These are phyloP conservation scores for Monocercomonoides exilis DNA, from an alignment of 78 protist genomes.

Conservation along the genomic window DNA sequence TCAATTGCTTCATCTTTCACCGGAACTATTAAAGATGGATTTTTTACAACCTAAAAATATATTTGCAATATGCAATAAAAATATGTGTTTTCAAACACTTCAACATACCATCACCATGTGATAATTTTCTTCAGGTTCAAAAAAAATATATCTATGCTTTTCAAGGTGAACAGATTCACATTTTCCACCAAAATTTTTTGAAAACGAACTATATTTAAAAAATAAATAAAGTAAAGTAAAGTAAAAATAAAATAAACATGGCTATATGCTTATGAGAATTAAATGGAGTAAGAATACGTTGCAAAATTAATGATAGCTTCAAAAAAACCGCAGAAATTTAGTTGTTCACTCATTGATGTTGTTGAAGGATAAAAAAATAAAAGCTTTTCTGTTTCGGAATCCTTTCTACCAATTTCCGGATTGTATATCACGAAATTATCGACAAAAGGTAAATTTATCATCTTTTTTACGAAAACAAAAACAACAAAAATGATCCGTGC, in stretches of 20 bases:
- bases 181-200: background rate
- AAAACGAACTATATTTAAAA: background rate
- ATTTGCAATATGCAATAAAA: too few relatives aligned
- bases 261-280: too few relatives aligned
- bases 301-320: background rate
- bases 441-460: too few relatives aligned
- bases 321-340: background rate
- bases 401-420: background rate
- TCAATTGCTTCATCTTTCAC: background rate
- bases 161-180: constrained; percentile 2
- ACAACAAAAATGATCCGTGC: too few relatives aligned
- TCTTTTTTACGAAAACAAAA: too few relatives aligned
- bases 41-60: background rate
- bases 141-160: background rate
- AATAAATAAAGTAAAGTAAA: background rate
- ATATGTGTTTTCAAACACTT: too few relatives aligned
- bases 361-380: background rate
- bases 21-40: background rate
- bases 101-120: background rate
- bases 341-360: background rate
- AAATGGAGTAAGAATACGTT: too few relatives aligned
- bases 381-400: background rate
- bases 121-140: background rate
- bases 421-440: background rate
- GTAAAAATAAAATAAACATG: background rate